Percentiles rank a stretch among this genome's conserved stretches.
phyloP scores from a whole-genome alignment of 176 grass and related monocot genomes.

The Leersia perrieri region DNA sequence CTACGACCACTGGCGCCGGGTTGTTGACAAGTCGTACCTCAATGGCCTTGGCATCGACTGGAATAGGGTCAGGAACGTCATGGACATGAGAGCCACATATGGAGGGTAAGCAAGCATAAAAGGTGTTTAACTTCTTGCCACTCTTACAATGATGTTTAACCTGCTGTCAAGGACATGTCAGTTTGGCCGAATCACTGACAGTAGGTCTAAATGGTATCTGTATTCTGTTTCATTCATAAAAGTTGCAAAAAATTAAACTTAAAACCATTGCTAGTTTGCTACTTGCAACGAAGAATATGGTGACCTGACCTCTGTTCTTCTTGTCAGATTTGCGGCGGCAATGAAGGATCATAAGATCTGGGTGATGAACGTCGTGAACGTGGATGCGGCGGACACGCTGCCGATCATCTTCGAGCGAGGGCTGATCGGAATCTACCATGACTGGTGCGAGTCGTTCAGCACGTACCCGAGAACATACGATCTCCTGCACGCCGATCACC shows the following conservation, averaged over 20 bases:
- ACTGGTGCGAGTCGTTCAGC: conserved; percentile 99
- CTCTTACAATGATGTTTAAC: no score
- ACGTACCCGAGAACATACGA: conserved; percentile 94
- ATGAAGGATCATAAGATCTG: conserved; percentile 74
- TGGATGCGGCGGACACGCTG: conserved; percentile 78
- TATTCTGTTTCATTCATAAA: no score
- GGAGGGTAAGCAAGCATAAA: conserved; percentile 76
- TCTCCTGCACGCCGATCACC: conserved; percentile 81
- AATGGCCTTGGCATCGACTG: conserved; percentile 78
- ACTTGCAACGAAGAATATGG: no score
- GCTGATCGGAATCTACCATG: conserved; percentile 93
- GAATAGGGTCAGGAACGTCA: conserved; percentile 88
- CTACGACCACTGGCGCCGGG: conserved; percentile 63
- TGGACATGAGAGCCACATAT: conserved; percentile 96
- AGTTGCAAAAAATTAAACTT: no score
- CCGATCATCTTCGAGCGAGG: conserved; percentile 94
- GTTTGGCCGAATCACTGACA: no score
- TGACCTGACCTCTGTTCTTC: background rate
- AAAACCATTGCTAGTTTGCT: no score
- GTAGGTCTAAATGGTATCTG: no score
- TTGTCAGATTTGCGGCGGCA: conserved; percentile 64
- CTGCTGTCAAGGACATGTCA: no score
- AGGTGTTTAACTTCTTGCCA: no score
- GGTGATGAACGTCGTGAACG: conserved; percentile 95
- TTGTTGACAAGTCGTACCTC: conserved; percentile 74